phyloP scores from a whole-genome alignment of 306 rosid species.

The Arachis stenosperma region DNA sequence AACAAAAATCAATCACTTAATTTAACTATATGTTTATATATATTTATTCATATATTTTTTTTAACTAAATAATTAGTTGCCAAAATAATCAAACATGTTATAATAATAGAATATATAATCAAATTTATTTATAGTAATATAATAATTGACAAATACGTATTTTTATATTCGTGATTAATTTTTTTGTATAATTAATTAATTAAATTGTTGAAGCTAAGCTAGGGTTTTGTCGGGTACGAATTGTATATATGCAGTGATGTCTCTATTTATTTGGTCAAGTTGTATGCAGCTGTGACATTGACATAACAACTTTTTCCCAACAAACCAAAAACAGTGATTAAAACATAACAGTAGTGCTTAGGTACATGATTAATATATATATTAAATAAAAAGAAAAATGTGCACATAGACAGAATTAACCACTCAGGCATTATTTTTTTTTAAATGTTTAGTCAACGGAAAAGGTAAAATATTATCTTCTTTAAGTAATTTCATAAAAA shows the following conservation, averaged over 20 bases:
- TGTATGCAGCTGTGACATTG: constrained; percentile 38
- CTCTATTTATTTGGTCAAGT: constrained; percentile 26
- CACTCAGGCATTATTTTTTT: not conserved
- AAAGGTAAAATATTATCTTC: constrained; percentile 31
- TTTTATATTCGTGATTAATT: too few species aligned
- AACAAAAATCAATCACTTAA: too few species aligned
- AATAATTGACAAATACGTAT: too few species aligned
- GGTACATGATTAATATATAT: constrained; percentile 35
- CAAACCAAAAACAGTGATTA: constrained; percentile 42
- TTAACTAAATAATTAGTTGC: too few species aligned
- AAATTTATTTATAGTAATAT: too few species aligned
- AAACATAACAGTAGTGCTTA: constrained; percentile 31
- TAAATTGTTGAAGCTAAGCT: constrained; percentile 26
- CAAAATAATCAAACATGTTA: too few species aligned
- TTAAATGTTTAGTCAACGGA: not conserved
- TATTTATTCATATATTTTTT: too few species aligned
- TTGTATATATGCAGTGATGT: constrained; percentile 9
- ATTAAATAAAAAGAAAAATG: constrained; percentile 13
- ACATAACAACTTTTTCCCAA: constrained; percentile 41
- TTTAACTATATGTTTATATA: too few species aligned
- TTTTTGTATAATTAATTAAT: not conserved
- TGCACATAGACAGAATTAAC: constrained; percentile 1
- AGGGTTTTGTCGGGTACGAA: constrained; percentile 15
- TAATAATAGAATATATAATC: too few species aligned
- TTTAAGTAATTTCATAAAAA: too few species aligned